Evolutionary conservation across 2,329 filamentous ascomycete species (phyloP).

Genomic region (Emmonsia crescens): DNA sequence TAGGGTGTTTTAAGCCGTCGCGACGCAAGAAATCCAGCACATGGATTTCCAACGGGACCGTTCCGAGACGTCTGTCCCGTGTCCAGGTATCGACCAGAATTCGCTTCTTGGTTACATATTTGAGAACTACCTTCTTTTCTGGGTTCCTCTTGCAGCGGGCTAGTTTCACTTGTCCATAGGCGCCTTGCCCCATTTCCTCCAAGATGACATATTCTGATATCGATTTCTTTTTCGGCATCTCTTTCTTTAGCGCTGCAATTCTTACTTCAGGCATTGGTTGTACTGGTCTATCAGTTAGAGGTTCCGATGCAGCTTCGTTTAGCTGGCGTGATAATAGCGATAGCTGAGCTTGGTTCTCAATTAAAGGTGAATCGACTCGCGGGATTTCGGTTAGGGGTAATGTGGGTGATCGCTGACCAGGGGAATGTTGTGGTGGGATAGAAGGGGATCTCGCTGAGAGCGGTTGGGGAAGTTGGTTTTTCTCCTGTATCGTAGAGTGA

Average conservation of each 20-base stretch:
- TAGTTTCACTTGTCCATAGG: slow-evolving; percentile 95
- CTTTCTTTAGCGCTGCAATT: slow-evolving; percentile 18
- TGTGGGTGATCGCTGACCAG: slow-evolving; percentile 51
- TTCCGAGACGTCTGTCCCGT: slow-evolving; percentile 80
- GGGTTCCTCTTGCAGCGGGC: slow-evolving; percentile 70
- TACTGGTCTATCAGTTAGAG: slow-evolving; percentile 32
- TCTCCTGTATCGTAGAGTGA: slow-evolving; percentile 57
- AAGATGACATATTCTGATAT: slow-evolving; percentile 87
- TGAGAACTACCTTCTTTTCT: slow-evolving; percentile 78
- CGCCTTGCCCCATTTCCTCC: slow-evolving; percentile 97
- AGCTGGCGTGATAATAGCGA: slow-evolving; percentile 43
- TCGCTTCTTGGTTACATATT: slow-evolving; percentile 93
- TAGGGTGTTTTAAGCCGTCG: slow-evolving; percentile 53
- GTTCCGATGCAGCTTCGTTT: slow-evolving; percentile 38
- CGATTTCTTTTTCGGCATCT: slow-evolving; percentile 55
- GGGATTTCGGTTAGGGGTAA: slow-evolving; percentile 20
- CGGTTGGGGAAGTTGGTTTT: slow-evolving; percentile 45
- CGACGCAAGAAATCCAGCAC: slow-evolving; percentile 85
- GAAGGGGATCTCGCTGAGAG: slow-evolving; percentile 54
- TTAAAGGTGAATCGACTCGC: slow-evolving; percentile 18
- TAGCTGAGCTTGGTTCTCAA: slow-evolving; percentile 30
- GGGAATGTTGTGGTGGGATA: slow-evolving; percentile 66
- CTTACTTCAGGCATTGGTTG: slow-evolving; percentile 25
- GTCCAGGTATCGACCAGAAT: slow-evolving; percentile 99
- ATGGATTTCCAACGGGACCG: slow-evolving; percentile 92